Evolutionary conservation across 305 asterid genomes (phyloP), one percentile per base, ranked within the genome.

Genomic region (Striga hermonthica): DNA sequence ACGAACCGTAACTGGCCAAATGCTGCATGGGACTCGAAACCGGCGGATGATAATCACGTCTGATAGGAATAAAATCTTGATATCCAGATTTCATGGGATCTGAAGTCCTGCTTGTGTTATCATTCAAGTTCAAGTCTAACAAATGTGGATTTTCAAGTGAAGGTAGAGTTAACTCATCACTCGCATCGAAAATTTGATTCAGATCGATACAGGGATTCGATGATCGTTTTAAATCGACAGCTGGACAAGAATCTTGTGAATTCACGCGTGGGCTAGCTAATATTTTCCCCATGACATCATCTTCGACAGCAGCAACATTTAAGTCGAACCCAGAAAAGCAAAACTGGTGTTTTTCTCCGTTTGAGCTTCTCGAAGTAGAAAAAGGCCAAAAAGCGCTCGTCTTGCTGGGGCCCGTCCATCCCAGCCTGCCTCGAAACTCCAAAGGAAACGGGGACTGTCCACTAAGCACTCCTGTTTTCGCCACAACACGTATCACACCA

Each of bases 331-430:
- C 88, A 11, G 78, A 59, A 13, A 77, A 74, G 9, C 70, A 45
- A 54, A 35, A 38, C 44, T 1, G 49, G 37, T 2, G 52, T 66
- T 36, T 60, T 44, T 63, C 66, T 15, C 31, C 48, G 15, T 57
- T 50, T 14, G 22, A 66, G 16, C 56, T 66, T 63, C 69, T 74
- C 58, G 67, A 74, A 57, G 62, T 55, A 55, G 56, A 12, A 55
- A 74, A 66, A 6, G 78, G 75, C 34, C 72, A 82, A 73, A 86
- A 86, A 41, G 89, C 93, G 63, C 93, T 86, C 8, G 83, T 75
- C 55, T 78, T 68, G 6, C 83, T 68, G 11, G 82, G 64, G 66
- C 87, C 83, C 61, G 68, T 81, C 87, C 87, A 86, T 22, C 83
- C 82, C 8, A 62, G 64, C 22, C 60, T 74, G 8, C 89, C 89